phyloP scores from a whole-genome alignment of 2,329 filamentous ascomycete genomes.

The Pezicula neosporulosa region DNA sequence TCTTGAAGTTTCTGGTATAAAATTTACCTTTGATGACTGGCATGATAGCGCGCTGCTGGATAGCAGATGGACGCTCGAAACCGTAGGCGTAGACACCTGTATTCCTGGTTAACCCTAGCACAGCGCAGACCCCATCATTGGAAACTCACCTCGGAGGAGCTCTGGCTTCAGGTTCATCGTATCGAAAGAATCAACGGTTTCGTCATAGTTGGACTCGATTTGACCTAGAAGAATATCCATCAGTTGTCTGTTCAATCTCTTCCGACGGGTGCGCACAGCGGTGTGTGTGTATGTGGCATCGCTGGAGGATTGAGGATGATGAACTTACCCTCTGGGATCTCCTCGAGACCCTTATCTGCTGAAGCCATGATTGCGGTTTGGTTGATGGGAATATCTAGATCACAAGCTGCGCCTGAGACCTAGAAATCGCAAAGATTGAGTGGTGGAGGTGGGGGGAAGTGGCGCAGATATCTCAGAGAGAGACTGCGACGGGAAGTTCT shows the following conservation, averaged over 20 bases:
- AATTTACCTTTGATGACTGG: conserved; percentile 96
- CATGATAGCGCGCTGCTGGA: conserved; percentile 99
- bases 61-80: conserved; percentile 99
- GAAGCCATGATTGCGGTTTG: conserved; percentile 90
- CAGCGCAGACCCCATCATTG: conserved; percentile 6
- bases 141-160: conserved; percentile 80
- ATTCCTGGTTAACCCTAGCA: conserved; percentile 16
- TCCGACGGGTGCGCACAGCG: conserved; percentile 9
- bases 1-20: conserved; percentile 4
- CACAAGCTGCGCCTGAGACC: conserved; percentile 79
- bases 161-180: conserved; percentile 96
- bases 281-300: conserved; percentile 11
- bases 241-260: conserved; percentile 13
- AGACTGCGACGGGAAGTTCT: conserved; percentile 25
- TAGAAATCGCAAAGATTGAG: conserved; percentile 39
- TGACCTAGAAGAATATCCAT: conserved; percentile 59
- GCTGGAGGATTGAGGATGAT: conserved; percentile 10
- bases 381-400: conserved; percentile 54
- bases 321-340: conserved; percentile 87
- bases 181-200: conserved; percentile 99
- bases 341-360: conserved; percentile 94
- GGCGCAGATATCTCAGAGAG: conserved; percentile 27
- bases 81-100: conserved; percentile 93
- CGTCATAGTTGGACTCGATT: conserved; percentile 99
- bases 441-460: conserved; percentile 22